Evolutionary conservation across 345 rosid species (phyloP).

Genomic region (Pistacia vera): DNA sequence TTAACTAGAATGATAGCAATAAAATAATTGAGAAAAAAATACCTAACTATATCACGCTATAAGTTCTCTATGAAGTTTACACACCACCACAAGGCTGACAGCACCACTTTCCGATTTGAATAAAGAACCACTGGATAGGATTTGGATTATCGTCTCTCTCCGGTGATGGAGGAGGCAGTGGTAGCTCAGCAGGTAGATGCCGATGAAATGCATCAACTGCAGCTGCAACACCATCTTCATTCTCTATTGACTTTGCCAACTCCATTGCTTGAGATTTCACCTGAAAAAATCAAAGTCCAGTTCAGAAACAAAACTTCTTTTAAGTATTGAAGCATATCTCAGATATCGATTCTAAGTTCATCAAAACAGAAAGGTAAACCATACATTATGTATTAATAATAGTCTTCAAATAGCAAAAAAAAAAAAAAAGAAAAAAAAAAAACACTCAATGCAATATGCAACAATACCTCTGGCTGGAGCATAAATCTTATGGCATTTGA

Average conservation of each 20-base stretch:
- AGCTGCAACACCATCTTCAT: slow-evolving; percentile 90
- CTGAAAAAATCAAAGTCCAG: slow-evolving; percentile 34
- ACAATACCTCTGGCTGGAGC: slow-evolving; percentile 90
- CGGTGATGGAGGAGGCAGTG: slow-evolving; percentile 41
- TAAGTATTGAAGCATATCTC: too few species aligned
- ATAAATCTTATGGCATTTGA: slow-evolving; percentile 76
- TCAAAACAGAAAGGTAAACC: background rate
- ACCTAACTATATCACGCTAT: slow-evolving; percentile 21
- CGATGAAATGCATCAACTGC: slow-evolving; percentile 92
- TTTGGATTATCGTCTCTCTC: slow-evolving; percentile 52
- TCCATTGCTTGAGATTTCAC: slow-evolving; percentile 74
- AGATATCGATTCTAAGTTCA: background rate
- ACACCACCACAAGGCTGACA: slow-evolving; percentile 53
- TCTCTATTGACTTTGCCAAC: slow-evolving; percentile 73
- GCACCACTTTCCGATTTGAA: slow-evolving; percentile 69
- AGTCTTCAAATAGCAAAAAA: background rate
- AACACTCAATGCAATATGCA: background rate
- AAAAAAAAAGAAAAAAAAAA: background rate
- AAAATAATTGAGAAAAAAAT: slow-evolving; percentile 15
- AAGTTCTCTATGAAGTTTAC: slow-evolving; percentile 22
- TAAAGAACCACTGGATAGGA: slow-evolving; percentile 66
- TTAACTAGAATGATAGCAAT: slow-evolving; percentile 13
- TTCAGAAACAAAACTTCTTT: background rate
- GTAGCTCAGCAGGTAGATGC: slow-evolving; percentile 77
- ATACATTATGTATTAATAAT: background rate